These are phyloP conservation scores for Penicillium sp. DNA, from an alignment of 2,329 filamentous ascomycete species.

Conservation along the genomic window DNA sequence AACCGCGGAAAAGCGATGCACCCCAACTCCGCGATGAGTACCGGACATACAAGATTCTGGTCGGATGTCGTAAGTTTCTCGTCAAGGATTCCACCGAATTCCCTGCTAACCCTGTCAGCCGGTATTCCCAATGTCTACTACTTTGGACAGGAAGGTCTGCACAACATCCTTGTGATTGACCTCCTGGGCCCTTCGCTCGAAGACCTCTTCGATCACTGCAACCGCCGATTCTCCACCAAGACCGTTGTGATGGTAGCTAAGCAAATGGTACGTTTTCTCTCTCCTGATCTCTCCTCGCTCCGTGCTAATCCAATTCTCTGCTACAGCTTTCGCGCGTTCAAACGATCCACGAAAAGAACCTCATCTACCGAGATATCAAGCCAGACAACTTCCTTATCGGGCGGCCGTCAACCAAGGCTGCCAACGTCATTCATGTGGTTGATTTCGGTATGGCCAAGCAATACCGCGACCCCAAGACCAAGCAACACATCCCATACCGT, in stretches of 20 bases:
- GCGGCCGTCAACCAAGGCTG: conserved; percentile 85
- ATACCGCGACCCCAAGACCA: conserved; percentile 97
- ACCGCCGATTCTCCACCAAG: conserved; percentile 91
- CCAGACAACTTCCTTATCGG: conserved; percentile 99
- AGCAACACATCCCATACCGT: conserved; percentile 97
- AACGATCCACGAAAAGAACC: conserved; percentile 96
- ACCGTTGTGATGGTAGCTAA: conserved; percentile 99
- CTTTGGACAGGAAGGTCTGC: conserved; percentile 95
- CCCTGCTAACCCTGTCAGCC: conserved; percentile 59
- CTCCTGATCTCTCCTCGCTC: not conserved
- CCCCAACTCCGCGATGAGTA: conserved; percentile 98
- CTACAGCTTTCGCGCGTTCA: conserved; percentile 80
- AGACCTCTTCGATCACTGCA: conserved; percentile 97
- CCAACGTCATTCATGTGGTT: conserved; percentile 97
- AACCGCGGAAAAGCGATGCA: conserved; percentile 98
- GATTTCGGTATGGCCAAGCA: conserved; percentile 99
- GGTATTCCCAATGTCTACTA: conserved; percentile 99
- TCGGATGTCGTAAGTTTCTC: conserved; percentile 86
- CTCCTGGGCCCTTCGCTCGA: conserved; percentile 91
- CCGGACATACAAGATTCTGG: conserved; percentile 98
- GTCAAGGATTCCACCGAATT: not conserved
- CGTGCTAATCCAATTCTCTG: not conserved
- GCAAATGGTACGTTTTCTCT: conserved; percentile 72
- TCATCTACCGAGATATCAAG: conserved; percentile 99
- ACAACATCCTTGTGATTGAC: conserved; percentile 98